Conservation (phyloP, 441 rosid genomes). For the Biscutella laevigata region DNA sequence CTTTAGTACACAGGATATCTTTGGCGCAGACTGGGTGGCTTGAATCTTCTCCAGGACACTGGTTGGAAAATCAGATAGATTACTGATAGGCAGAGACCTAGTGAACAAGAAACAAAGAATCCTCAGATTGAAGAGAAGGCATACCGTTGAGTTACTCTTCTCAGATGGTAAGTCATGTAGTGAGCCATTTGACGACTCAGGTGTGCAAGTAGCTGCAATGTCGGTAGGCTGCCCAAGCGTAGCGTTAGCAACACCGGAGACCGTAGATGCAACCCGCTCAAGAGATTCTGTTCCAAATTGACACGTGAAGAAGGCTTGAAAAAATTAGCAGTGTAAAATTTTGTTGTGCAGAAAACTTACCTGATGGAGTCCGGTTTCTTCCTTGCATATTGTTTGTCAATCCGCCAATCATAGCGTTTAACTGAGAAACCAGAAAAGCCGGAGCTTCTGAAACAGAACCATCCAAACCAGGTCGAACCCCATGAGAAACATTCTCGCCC, state of each 20-base stretch:
- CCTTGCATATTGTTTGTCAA: constrained; percentile 38
- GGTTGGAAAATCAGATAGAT: constrained; percentile 4
- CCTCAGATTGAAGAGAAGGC: constrained; percentile 11
- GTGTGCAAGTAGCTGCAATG: constrained; percentile 12
- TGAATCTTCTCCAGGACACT: constrained; percentile 10
- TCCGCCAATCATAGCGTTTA: constrained; percentile 44
- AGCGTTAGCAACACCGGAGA: constrained; percentile 6
- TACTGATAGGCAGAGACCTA: background rate
- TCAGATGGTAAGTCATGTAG: constrained; percentile 26
- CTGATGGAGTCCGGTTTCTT: constrained; percentile 40
- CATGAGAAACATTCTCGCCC: constrained; percentile 30
- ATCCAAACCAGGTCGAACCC: constrained; percentile 34
- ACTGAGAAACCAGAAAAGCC: constrained; percentile 32
- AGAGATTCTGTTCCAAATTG: constrained; percentile 13
- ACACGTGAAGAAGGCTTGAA: constrained; percentile 7
- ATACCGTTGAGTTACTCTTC: constrained; percentile 39
- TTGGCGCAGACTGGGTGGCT: constrained; percentile 9
- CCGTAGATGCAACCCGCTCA: background rate
- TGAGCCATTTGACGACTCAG: constrained; percentile 29
- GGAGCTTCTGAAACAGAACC: constrained; percentile 34
- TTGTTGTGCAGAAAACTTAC: constrained; percentile 29
- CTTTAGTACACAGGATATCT: constrained; percentile 8
- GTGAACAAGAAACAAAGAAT: background rate
- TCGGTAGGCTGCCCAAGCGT: constrained; percentile 15
- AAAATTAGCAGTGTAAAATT: background rate